These are phyloP conservation scores for Ophiosphaerella korrae DNA, from an alignment of 2,329 filamentous ascomycete genomes.

Conservation along the genomic window DNA sequence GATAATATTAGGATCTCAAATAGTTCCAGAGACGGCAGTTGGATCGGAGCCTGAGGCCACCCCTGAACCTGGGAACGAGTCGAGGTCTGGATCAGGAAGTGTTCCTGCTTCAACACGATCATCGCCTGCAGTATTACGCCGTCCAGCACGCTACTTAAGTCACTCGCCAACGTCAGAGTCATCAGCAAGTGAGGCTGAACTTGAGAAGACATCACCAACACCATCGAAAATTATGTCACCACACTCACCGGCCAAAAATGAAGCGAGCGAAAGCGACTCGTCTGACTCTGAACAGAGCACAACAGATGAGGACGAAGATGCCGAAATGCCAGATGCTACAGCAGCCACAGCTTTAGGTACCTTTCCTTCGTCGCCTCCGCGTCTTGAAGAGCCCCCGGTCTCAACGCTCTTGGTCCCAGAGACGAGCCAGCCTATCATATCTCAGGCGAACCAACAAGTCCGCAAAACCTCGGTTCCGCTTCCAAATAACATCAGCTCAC, in stretches of 20 bases:
- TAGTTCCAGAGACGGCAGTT: neutral
- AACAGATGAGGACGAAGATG: slow-evolving; percentile 14
- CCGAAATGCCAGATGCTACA: slow-evolving; percentile 10
- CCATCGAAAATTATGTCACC: slow-evolving; percentile 6
- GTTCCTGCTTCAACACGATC: slow-evolving; percentile 21
- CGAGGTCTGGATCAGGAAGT: slow-evolving; percentile 17
- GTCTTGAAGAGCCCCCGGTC: neutral
- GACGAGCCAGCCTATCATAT: slow-evolving; percentile 8
- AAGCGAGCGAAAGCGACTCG: slow-evolving; percentile 11
- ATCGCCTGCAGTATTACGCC: slow-evolving; percentile 23
- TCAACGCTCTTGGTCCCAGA: slow-evolving; percentile 9
- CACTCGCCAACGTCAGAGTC: slow-evolving; percentile 28
- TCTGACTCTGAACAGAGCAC: slow-evolving; percentile 12
- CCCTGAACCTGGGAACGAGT: slow-evolving; percentile 7
- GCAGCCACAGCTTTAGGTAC: neutral
- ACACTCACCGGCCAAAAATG: neutral
- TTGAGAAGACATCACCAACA: slow-evolving; percentile 6
- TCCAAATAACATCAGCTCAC: slow-evolving; percentile 1
- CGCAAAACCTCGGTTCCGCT: slow-evolving; percentile 11
- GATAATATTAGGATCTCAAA: neutral
- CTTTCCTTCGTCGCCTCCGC: slow-evolving; percentile 20
- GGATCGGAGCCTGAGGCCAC: slow-evolving; percentile 7
- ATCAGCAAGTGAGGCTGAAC: slow-evolving; percentile 22
- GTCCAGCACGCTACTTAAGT: slow-evolving; percentile 28
- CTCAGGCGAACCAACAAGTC: slow-evolving; percentile 6